Percentiles rank a stretch among this genome's conserved stretches.
Conservation (phyloP, 352 stramenopile species). For the Blastocystis sp. region DNA sequence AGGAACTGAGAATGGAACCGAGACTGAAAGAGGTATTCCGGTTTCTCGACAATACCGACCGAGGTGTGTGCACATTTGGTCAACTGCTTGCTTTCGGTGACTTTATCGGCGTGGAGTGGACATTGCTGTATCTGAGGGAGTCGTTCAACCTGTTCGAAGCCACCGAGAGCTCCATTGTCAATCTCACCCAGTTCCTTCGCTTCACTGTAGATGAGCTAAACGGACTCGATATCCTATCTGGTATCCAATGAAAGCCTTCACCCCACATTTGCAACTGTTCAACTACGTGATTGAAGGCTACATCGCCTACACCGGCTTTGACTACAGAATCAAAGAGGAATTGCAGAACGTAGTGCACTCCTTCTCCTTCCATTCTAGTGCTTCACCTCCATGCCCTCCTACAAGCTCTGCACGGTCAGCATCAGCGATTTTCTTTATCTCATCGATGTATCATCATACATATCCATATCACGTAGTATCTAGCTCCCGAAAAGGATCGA, state of each 20-base stretch:
- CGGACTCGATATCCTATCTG: conserved; percentile 16
- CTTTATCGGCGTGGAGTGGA: conserved; percentile 48
- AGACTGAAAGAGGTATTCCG: conserved; percentile 29
- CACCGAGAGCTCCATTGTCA: conserved; percentile 6
- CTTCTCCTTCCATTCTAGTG: background rate
- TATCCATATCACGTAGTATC: background rate
- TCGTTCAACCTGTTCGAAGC: conserved; percentile 28
- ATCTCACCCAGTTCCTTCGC: conserved; percentile 20
- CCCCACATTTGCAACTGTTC: conserved; percentile 30
- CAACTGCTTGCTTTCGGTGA: conserved; percentile 33
- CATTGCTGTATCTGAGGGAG: conserved; percentile 13
- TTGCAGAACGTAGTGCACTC: background rate
- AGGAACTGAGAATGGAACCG: conserved; percentile 31
- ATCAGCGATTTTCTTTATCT: conserved; percentile 48
- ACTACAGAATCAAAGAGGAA: conserved; percentile 4
- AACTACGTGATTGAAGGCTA: conserved; percentile 37
- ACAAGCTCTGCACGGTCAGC: conserved; percentile 26
- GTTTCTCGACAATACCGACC: background rate
- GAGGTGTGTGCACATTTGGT: conserved; percentile 27
- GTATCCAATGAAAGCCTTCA: background rate
- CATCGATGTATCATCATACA: background rate
- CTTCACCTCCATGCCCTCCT: conserved; percentile 22
- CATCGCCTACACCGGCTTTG: conserved; percentile 28
- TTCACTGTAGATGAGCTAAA: conserved; percentile 35
- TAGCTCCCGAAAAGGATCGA: conserved; percentile 22